Evolutionary conservation across 2,329 filamentous ascomycete species (phyloP).

Genomic region (Aureobasidium namibiae): DNA sequence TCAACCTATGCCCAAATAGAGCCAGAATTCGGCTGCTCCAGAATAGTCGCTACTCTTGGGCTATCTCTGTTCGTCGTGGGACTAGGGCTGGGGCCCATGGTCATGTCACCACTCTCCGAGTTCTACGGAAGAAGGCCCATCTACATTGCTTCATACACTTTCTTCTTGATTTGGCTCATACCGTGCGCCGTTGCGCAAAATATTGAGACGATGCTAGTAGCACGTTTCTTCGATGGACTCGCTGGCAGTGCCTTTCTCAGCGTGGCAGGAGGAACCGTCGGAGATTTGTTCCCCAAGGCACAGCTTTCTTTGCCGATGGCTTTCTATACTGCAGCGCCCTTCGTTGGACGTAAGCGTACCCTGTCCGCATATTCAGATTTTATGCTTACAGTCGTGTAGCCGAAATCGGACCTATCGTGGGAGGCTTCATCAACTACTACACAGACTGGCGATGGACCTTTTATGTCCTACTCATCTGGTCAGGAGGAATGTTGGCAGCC

Average conservation of each 20-base stretch:
- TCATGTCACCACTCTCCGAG: conserved; percentile 29
- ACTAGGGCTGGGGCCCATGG: conserved; percentile 50
- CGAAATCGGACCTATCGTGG: conserved; percentile 51
- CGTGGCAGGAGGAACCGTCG: conserved; percentile 78
- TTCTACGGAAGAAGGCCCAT: conserved; percentile 1
- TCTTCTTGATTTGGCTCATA: background rate
- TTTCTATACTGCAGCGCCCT: conserved; percentile 50
- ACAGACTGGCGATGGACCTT: conserved; percentile 57
- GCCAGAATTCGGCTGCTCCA: conserved; percentile 62
- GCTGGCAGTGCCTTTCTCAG: conserved; percentile 54
- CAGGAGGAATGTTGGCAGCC: conserved; percentile 52
- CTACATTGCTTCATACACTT: background rate
- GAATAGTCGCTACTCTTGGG: conserved; percentile 68
- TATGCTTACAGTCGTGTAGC: conserved; percentile 49
- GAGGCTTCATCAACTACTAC: conserved; percentile 76
- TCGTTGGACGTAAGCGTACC: conserved; percentile 39
- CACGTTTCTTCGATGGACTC: conserved; percentile 69
- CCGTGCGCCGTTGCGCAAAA: conserved; percentile 28
- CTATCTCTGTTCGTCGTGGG: conserved; percentile 78
- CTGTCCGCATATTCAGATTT: background rate
- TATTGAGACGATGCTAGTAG: conserved; percentile 69
- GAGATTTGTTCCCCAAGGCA: conserved; percentile 63
- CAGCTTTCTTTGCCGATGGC: conserved; percentile 76
- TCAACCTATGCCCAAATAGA: conserved; percentile 72
- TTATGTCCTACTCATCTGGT: conserved; percentile 79